These are phyloP conservation scores for Nakazawaea populi DNA, from an alignment of 805 yeast genomes.

Conservation along the genomic window DNA sequence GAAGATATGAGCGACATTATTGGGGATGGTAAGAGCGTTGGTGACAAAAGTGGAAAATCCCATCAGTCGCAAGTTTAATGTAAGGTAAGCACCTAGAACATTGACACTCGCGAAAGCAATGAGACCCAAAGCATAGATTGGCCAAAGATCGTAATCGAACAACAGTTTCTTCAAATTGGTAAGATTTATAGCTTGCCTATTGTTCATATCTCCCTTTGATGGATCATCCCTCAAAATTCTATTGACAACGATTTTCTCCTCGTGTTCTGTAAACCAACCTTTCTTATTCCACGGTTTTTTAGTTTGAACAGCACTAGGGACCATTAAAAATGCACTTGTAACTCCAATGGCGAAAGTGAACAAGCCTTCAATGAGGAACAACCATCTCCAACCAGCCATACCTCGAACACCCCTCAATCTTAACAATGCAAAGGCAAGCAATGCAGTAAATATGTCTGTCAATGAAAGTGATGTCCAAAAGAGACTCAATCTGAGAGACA, in stretches of 20 bases:
- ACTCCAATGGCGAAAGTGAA: slow-evolving; percentile 35
- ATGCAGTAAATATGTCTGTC: slow-evolving; percentile 36
- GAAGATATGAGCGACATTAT: slow-evolving; percentile 31
- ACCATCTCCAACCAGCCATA: slow-evolving; percentile 31
- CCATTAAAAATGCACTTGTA: slow-evolving; percentile 42
- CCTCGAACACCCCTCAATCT: slow-evolving; percentile 23
- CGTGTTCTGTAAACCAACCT: slow-evolving; percentile 36
- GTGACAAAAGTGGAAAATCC: slow-evolving; percentile 50
- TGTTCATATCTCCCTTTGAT: slow-evolving; percentile 55
- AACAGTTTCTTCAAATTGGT: slow-evolving; percentile 34
- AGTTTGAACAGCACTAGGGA: slow-evolving; percentile 49
- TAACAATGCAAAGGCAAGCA: slow-evolving; percentile 46
- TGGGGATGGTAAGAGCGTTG: slow-evolving; percentile 49
- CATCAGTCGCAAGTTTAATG: slow-evolving; percentile 39
- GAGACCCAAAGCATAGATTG: slow-evolving; percentile 44
- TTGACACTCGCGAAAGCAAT: slow-evolving; percentile 30
- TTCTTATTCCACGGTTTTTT: slow-evolving; percentile 41
- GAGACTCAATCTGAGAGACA: slow-evolving; percentile 48
- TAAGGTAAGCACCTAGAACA: slow-evolving; percentile 38
- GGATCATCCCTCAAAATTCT: slow-evolving; percentile 37
- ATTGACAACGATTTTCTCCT: slow-evolving; percentile 34
- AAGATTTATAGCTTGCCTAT: slow-evolving; percentile 44
- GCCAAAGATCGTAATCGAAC: slow-evolving; percentile 49
- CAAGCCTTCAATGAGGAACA: slow-evolving; percentile 27
- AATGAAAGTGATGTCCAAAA: slow-evolving; percentile 38